Percentiles rank a stretch among this genome's conserved stretches.
Conservation (phyloP, 1,139 yeast species). For the Pichia sp. region DNA sequence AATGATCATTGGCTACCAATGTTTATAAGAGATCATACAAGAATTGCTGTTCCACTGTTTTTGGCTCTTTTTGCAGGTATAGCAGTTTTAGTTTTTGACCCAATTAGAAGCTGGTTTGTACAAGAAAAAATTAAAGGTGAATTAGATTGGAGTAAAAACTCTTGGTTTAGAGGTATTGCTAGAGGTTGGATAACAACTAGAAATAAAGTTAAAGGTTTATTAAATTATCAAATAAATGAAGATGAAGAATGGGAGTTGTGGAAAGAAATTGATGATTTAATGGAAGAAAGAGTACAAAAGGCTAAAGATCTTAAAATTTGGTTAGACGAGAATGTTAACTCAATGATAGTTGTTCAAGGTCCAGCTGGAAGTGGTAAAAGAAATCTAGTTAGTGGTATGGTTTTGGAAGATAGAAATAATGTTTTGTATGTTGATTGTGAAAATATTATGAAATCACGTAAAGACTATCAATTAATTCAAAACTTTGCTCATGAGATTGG, state of each 20-base stretch:
- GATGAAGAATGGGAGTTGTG: slow-evolving; percentile 21
- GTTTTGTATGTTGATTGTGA: slow-evolving; percentile 78
- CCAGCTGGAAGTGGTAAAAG: slow-evolving; percentile 93
- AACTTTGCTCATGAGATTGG: slow-evolving; percentile 74
- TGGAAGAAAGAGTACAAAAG: slow-evolving; percentile 67
- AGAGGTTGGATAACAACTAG: slow-evolving; percentile 34
- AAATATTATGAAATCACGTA: slow-evolving; percentile 59
- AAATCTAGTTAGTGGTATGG: slow-evolving; percentile 68
- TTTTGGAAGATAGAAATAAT: slow-evolving; percentile 50
- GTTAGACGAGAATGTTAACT: slow-evolving; percentile 77
- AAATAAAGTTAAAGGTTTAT: slow-evolving; percentile 33
- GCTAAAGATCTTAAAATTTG: slow-evolving; percentile 67
- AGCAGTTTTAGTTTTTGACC: slow-evolving; percentile 86
- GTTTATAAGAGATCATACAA: slow-evolving; percentile 66
- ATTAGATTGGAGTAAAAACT: slow-evolving; percentile 32
- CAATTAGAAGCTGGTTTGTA: slow-evolving; percentile 78
- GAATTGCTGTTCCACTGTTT: slow-evolving; percentile 65
- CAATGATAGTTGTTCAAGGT: slow-evolving; percentile 84
- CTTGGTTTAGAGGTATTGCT: slow-evolving; percentile 24
- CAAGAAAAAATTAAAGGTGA: slow-evolving; percentile 62
- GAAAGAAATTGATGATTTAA: slow-evolving; percentile 37
- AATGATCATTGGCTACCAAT: slow-evolving; percentile 49
- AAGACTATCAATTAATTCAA: slow-evolving; percentile 62
- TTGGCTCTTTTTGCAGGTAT: slow-evolving; percentile 63
- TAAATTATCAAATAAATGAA: slow-evolving; percentile 34